Evolutionary conservation across 352 stramenopile species (phyloP).

Genomic region (Phytophthora multivora): DNA sequence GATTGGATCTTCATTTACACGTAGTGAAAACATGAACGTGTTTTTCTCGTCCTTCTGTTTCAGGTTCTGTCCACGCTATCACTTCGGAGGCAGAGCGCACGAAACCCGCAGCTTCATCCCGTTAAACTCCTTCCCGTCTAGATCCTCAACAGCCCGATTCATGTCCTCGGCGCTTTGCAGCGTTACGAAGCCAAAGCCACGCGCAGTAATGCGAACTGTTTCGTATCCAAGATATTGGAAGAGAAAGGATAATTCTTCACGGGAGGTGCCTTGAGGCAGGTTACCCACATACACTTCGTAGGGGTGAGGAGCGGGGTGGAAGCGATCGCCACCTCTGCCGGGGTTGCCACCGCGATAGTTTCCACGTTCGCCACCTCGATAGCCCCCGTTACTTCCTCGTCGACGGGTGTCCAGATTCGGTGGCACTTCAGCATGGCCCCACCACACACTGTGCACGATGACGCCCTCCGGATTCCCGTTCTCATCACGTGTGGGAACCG

Average conservation of each 20-base stretch:
- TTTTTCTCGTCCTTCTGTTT: no score
- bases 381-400: conserved; percentile 41
- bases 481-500: conserved; percentile 75
- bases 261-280: conserved; percentile 77
- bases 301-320: conserved; percentile 60
- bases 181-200: conserved; percentile 85
- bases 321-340: conserved; percentile 44
- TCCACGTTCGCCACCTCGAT: conserved; percentile 48
- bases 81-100: conserved; percentile 61
- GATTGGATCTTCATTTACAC: no score
- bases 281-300: conserved; percentile 88
- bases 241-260: conserved; percentile 78
- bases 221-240: conserved; percentile 85
- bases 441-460: conserved; percentile 84
- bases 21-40: no score
- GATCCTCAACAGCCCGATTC: conserved; percentile 78
- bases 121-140: conserved; percentile 82
- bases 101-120: conserved; percentile 78
- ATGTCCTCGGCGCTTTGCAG: conserved; percentile 78
- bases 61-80: not conserved
- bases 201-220: conserved; percentile 83
- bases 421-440: conserved; percentile 78
- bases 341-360: conserved; percentile 38
- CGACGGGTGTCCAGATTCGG: conserved; percentile 65
- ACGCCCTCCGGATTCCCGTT: conserved; percentile 75